Evolutionary conservation across 2,329 filamentous ascomycete species (phyloP).

Genomic region (Stagonosporopsis chrysanthemi): DNA sequence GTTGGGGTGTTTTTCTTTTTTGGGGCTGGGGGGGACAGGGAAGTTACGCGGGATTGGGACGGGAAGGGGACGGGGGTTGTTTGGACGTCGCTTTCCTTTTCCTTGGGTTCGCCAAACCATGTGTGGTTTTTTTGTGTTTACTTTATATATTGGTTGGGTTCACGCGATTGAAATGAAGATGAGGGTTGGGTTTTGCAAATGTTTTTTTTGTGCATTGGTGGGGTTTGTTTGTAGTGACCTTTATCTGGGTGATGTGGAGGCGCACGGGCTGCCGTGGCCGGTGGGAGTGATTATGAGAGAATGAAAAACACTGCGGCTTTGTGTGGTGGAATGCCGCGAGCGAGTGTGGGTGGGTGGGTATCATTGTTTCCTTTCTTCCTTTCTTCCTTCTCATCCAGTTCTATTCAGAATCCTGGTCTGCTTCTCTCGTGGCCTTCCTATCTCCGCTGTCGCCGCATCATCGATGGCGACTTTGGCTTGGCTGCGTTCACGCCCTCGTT

Average conservation of each 20-base stretch:
- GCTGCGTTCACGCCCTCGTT: conserved; percentile 24
- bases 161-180: no score
- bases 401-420: no score
- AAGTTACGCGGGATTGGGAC: no score
- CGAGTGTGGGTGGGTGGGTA: conserved; percentile 23
- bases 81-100: no score
- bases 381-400: not conserved
- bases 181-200: not conserved
- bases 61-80: no score
- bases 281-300: not conserved
- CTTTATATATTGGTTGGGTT: not conserved
- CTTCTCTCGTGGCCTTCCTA: not conserved
- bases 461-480: conserved; percentile 18
- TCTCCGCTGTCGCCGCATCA: conserved; percentile 25
- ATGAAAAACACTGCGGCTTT: conserved; percentile 5
- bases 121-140: not conserved
- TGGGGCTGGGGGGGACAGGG: no score
- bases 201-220: conserved; percentile 1
- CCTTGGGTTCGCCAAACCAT: no score
- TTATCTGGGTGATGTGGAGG: not conserved
- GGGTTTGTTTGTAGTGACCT: not conserved
- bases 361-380: conserved; percentile 7
- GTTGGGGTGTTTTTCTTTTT: no score
- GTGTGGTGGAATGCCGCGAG: not conserved
- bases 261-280: conserved; percentile 16